Conservation (phyloP, 2,329 filamentous ascomycete species). For the Paecilomyces sp. region DNA sequence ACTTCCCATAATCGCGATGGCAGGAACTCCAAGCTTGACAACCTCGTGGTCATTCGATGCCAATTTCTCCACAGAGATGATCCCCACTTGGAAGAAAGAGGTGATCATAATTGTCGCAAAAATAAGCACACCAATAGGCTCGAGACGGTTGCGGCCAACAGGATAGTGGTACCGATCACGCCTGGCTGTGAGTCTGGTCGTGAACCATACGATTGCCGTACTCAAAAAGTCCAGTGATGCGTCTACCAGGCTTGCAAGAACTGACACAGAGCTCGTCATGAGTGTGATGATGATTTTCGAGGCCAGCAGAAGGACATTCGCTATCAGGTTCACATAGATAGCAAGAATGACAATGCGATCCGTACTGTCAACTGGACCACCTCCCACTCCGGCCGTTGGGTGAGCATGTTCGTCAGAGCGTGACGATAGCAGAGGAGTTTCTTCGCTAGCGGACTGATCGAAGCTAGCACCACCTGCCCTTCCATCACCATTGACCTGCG, state of each 20-base stretch:
- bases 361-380: constrained; percentile 55
- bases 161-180: constrained; percentile 58
- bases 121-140: constrained; percentile 59
- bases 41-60: constrained; percentile 55
- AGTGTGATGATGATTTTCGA: constrained; percentile 72
- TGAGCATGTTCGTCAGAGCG: constrained; percentile 49
- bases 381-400: constrained; percentile 40
- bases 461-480: not conserved
- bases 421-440: constrained; percentile 14
- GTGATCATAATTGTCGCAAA: constrained; percentile 62
- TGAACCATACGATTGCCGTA: constrained; percentile 56
- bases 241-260: constrained; percentile 60
- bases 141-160: constrained; percentile 55
- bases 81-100: constrained; percentile 55
- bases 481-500: not conserved
- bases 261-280: constrained; percentile 61
- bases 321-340: constrained; percentile 77
- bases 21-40: constrained; percentile 64
- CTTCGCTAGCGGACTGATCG: constrained; percentile 19
- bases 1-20: constrained; percentile 70
- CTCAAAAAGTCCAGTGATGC: constrained; percentile 61
- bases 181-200: constrained; percentile 51
- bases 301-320: constrained; percentile 66
- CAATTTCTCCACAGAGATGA: constrained; percentile 54
- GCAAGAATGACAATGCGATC: constrained; percentile 75